Evolutionary conservation across 2,329 filamentous ascomycete species (phyloP).

Genomic region (Colletotrichum endophyticum): DNA sequence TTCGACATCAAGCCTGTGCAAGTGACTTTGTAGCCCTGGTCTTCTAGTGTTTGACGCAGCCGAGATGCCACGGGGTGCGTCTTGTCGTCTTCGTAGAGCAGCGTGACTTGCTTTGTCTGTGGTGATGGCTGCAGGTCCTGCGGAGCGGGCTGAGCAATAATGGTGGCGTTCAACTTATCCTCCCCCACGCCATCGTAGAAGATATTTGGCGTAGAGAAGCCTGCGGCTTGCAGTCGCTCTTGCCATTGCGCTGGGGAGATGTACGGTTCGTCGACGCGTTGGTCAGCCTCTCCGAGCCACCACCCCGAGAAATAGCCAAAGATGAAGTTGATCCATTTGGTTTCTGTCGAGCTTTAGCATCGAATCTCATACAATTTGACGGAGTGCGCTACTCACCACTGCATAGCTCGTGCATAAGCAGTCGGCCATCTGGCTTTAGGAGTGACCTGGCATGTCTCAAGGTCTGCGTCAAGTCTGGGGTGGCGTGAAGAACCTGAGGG

Average conservation of each 20-base stretch:
- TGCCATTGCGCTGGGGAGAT: conserved; percentile 9
- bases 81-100: neutral
- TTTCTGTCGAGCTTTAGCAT: neutral
- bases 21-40: neutral
- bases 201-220: neutral
- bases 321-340: conserved; percentile 32
- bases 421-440: neutral
- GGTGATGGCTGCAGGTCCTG: neutral
- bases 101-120: neutral
- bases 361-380: fast-evolving
- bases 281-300: conserved; percentile 29
- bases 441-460: neutral
- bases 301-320: conserved; percentile 30
- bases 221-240: neutral
- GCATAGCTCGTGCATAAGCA: conserved; percentile 6
- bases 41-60: neutral
- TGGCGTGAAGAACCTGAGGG: neutral
- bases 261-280: conserved; percentile 29
- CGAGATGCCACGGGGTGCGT: neutral
- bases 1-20: neutral
- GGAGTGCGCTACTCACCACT: neutral
- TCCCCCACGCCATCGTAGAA: neutral
- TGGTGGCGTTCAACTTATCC: neutral
- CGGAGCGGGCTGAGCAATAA: neutral
- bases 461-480: neutral